phyloP scores from a whole-genome alignment of 192 early-diverging fungal genomes.

The Mortierella antarctica region DNA sequence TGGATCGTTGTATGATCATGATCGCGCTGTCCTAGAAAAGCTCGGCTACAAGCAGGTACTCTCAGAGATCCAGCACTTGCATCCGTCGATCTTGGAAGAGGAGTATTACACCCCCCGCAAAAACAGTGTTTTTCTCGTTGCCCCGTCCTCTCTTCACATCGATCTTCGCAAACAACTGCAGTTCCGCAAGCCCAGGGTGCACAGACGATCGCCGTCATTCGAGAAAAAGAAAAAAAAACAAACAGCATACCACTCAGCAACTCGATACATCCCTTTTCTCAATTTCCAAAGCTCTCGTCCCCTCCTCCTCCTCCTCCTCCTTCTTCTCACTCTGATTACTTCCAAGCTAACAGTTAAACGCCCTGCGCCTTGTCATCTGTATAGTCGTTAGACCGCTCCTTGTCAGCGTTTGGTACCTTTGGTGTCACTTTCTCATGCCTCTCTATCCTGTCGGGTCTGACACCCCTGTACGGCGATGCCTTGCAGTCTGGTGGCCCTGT shows the following conservation, averaged over 20 bases:
- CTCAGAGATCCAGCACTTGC: neutral
- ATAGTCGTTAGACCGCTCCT: slow-evolving; percentile 62
- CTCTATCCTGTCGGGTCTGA: slow-evolving; percentile 62
- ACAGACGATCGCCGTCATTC: too few species aligned
- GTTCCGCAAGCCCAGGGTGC: too few species aligned
- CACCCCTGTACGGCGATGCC: slow-evolving; percentile 63
- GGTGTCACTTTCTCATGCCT: slow-evolving; percentile 66
- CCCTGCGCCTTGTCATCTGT: neutral
- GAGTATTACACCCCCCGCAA: neutral
- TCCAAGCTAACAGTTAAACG: neutral
- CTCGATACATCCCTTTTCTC: neutral
- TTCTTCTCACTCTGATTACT: neutral
- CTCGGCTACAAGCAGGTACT: slow-evolving; percentile 58
- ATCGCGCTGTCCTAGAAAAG: slow-evolving; percentile 49
- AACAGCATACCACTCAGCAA: too few species aligned
- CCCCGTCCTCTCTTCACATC: neutral
- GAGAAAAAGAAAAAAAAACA: too few species aligned
- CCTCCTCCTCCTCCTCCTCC: neutral
- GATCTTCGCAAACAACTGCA: too few species aligned
- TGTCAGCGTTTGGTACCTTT: slow-evolving; percentile 63
- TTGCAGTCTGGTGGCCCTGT: slow-evolving; percentile 61
- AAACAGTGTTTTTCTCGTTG: neutral
- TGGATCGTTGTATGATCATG: slow-evolving; percentile 44
- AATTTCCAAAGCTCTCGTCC: neutral
- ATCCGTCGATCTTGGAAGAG: too few species aligned